Evolutionary conservation across 2,329 filamentous ascomycete species (phyloP).

Genomic region (Rutstroemia sydowiana): DNA sequence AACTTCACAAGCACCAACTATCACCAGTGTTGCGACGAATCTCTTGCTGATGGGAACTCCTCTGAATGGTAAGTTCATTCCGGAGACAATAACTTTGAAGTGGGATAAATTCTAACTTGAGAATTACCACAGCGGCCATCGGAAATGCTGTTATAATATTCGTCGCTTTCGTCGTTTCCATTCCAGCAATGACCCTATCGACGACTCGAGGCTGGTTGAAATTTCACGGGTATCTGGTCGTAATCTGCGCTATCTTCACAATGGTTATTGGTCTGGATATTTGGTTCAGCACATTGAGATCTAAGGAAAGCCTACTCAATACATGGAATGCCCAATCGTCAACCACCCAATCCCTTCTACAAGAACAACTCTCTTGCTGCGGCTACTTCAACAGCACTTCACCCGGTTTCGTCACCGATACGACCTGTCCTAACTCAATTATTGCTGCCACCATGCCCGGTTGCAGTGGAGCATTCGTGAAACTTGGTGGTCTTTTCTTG

Average conservation of each 20-base stretch:
- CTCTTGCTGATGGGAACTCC: slow-evolving; percentile 46
- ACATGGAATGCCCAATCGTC: slow-evolving; percentile 54
- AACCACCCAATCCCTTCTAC: slow-evolving; percentile 58
- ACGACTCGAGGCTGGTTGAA: slow-evolving; percentile 64
- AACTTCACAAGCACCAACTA: slow-evolving; percentile 35
- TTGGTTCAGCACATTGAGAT: slow-evolving; percentile 67
- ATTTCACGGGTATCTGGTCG: slow-evolving; percentile 55
- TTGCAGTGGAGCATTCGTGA: slow-evolving; percentile 60
- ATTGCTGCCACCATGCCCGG: slow-evolving; percentile 63
- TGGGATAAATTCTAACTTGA: background rate
- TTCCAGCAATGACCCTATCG: slow-evolving; percentile 64
- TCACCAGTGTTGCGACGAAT: slow-evolving; percentile 42
- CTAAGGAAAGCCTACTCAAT: slow-evolving; percentile 51
- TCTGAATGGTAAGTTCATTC: slow-evolving; percentile 39
- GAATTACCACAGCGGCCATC: slow-evolving; percentile 49
- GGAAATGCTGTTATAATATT: slow-evolving; percentile 68
- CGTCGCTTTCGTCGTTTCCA: slow-evolving; percentile 58
- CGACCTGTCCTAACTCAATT: slow-evolving; percentile 60
- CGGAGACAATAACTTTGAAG: background rate
- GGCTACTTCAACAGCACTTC: slow-evolving; percentile 70
- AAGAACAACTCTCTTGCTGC: slow-evolving; percentile 72
- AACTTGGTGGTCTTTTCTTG: slow-evolving; percentile 63
- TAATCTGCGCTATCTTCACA: slow-evolving; percentile 56
- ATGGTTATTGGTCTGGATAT: slow-evolving; percentile 58
- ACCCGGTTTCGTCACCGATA: slow-evolving; percentile 60